These are phyloP conservation scores for Aspergillus olivimuriae DNA, from an alignment of 495 filamentous ascomycete genomes.

Conservation along the genomic window DNA sequence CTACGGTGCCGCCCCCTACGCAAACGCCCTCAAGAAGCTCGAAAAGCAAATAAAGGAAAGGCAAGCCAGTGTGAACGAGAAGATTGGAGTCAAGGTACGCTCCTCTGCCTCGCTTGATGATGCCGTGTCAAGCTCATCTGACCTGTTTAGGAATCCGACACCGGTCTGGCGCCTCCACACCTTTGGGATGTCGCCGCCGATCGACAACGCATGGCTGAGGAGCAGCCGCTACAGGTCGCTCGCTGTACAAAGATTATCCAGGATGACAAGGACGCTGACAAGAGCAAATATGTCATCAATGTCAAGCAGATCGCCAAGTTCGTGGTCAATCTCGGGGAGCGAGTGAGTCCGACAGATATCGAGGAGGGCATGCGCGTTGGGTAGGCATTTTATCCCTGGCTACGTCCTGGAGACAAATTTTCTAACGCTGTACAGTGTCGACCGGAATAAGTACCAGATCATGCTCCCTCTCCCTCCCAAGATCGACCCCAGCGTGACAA, in stretches of 20 bases:
- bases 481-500: constrained; percentile 97
- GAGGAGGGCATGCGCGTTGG: constrained; percentile 98
- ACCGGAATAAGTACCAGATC: constrained; percentile 98
- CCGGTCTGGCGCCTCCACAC: constrained; percentile 93
- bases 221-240: constrained; percentile 95
- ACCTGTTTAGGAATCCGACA: constrained; percentile 81
- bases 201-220: constrained; percentile 94
- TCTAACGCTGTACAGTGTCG: constrained; percentile 56
- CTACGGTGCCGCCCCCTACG: constrained; percentile 95
- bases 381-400: constrained; percentile 33
- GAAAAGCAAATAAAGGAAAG: constrained; percentile 98
- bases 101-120: too few relatives aligned
- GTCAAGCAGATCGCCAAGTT: constrained; percentile 99
- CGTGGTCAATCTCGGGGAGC: constrained; percentile 94
- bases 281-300: constrained; percentile 99
- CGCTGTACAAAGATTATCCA: constrained; percentile 98
- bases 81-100: constrained; percentile 73
- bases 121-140: constrained; percentile 17
- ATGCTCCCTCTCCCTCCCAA: constrained; percentile 94
- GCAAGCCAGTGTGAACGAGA: constrained; percentile 94
- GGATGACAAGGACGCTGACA: constrained; percentile 92
- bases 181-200: constrained; percentile 98
- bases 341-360: constrained; percentile 96
- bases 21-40: constrained; percentile 83
- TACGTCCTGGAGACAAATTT: not conserved